Evolutionary conservation across 345 rosid species (phyloP), one percentile per base, ranked within the genome.

Genomic region (Hirschfeldia incana): DNA sequence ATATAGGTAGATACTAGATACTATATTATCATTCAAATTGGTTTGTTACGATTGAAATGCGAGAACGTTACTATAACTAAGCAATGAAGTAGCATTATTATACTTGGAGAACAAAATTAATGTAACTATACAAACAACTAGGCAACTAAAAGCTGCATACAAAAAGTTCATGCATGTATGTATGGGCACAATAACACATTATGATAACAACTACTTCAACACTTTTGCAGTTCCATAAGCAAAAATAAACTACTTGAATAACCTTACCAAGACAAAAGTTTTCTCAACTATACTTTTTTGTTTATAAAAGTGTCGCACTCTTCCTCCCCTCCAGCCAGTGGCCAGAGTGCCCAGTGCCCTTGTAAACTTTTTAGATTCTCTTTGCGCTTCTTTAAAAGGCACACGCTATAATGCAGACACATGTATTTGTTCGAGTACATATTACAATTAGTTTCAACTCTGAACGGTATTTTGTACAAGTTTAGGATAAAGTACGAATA

Each of bases 21-120:
- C 13, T 42, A 42, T 42, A 42, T n/a, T 44, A 44, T 44, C 15
- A 12, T 3, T 44, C 4, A 53, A 51, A 51, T 3, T 53, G 9
- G 27, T 57, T 16, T 67, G 10, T 44, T 46, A 69, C 69, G 34
- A 36, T 60, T 68, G 36, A 69, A 61, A 51, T 32, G 51, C 51
- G 63, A 76, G 12, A 59, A 76, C 26, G 21, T 1, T n/a, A 36
- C 37, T 55, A 67, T 37, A 32, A n/a, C 62, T 21, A 37, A 29
- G 29, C 33, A 16, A 30, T 16, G 21, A 10, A 57, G 51, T 26
- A 27, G 65, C 28, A 71, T 6, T 53, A 33, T 6, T 36, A 58
- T 42, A 75, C 59, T 67, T 6, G 8, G 78, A 67, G 26, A 57
- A 58, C 60, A 29, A 59, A 67, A 67, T 59, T 39, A 76, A 68